Evolutionary conservation across 2,329 filamentous ascomycete species (phyloP), one percentile per base, ranked within the genome.

Genomic region (Curvularia verruculosa): DNA sequence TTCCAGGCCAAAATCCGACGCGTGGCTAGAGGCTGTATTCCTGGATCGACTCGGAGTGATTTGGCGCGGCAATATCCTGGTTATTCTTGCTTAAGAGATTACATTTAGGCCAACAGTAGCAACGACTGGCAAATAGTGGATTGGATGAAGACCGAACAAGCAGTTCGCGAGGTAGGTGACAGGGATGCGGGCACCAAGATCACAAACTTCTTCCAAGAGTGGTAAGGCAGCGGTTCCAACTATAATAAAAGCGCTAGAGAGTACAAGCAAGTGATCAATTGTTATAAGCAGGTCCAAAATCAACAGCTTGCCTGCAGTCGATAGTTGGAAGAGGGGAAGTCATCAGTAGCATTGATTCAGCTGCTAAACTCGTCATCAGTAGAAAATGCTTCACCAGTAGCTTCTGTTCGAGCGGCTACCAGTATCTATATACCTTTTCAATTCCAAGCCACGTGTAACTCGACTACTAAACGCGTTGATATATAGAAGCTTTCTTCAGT

Each of bases 401-500:
- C 13, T 26, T 26, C 21, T 43, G 26, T 15, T 13, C 13, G 40
- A 13, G 15, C 5, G 13, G 12, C 40, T 21, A 5, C 26, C 21
- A 43, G 40, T 18, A 47, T 19, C 54, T 60, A 37, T 51, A 47
- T 12, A 36, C 45, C n/a, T 34, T 58, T 66, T 10, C 41, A 60
- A 8, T 52, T 61, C 18, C 49, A 19, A 49, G 58, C 9, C 37
- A 21, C 21, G 52, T 54, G 41, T 60, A 52, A 39, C 19, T 31
- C 12, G 52, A 54, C 45, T 59, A 64, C 36, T 55, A 50, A 28
- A 60, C 43, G 9, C 39, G 39, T 45, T 51, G 24, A 54, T 52
- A 39, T 54, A 55, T 5, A 58, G 12, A 10, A 60, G 21, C 5
- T 58, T 41, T 58, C 50, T 8, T 26, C 3, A 10, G 47, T 15